Percentiles rank a stretch among this genome's conserved stretches.
Conservation (phyloP, 257 asterid genomes). For the Solanum lycopersicoides region DNA sequence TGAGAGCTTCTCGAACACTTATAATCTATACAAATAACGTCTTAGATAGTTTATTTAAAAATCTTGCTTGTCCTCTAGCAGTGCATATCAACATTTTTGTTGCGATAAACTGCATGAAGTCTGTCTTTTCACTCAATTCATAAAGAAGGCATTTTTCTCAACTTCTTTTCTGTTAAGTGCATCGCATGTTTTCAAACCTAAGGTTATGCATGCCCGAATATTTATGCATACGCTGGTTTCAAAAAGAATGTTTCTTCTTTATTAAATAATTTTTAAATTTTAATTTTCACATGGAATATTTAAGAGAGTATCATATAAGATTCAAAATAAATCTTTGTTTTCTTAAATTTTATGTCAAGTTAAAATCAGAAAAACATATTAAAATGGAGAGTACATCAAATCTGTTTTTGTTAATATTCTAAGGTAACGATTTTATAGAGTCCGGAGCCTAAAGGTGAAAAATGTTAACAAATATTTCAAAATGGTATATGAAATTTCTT, state of each 20-base stretch:
- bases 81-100: background rate
- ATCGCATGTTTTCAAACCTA: background rate
- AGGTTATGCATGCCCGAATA: background rate
- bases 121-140: background rate
- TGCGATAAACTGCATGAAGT: background rate
- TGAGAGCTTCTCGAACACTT: background rate
- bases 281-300: too few relatives aligned
- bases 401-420: too few relatives aligned
- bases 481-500: too few relatives aligned
- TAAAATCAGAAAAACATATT: too few relatives aligned
- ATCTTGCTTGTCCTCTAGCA: background rate
- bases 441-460: too few relatives aligned
- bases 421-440: background rate
- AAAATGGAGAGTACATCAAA: background rate
- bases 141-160: background rate
- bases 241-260: too few relatives aligned
- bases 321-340: too few relatives aligned
- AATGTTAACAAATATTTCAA: too few relatives aligned
- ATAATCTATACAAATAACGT: background rate
- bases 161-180: background rate
- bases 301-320: too few relatives aligned
- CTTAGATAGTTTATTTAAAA: background rate
- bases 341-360: background rate
- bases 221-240: background rate
- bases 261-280: too few relatives aligned